Evolutionary conservation across 1,284 basidiomycete genomes (phyloP).

Genomic region (Erythrobasidium hasegawianum): DNA sequence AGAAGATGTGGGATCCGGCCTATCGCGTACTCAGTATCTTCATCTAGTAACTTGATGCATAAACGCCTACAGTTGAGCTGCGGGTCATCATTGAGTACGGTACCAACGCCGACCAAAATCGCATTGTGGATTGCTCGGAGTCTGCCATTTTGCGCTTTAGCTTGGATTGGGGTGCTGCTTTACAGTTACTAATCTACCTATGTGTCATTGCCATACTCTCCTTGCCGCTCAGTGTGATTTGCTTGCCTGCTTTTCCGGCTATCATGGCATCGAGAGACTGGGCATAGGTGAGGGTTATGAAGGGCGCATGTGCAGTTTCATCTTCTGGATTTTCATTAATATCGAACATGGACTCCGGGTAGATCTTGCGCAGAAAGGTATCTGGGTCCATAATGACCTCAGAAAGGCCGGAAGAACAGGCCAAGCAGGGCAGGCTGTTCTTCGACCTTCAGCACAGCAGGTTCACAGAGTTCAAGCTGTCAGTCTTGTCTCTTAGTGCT

Average conservation of each 20-base stretch:
- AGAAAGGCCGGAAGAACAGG: too few relatives aligned
- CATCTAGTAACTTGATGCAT: not conserved
- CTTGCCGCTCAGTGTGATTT: conserved; percentile 74
- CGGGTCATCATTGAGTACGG: conserved; percentile 85
- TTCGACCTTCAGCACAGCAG: too few relatives aligned
- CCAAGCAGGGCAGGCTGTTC: too few relatives aligned
- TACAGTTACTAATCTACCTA: conserved; percentile 58
- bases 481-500: too few relatives aligned
- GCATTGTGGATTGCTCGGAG: conserved; percentile 72
- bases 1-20: conserved; percentile 48
- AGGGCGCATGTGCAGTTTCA: conserved; percentile 11
- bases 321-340: not conserved
- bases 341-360: not conserved
- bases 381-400: not conserved
- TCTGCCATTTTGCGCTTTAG: conserved; percentile 31
- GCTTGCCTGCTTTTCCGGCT: conserved; percentile 67
- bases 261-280: conserved; percentile 93
- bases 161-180: too few relatives aligned
- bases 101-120: conserved; percentile 86
- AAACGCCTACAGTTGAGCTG: conserved; percentile 75
- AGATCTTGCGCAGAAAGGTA: not conserved
- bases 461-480: too few relatives aligned
- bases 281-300: conserved; percentile 83
- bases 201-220: conserved; percentile 96
- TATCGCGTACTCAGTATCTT: conserved; percentile 54